A percentile compares a stretch with the other conserved stretches of the same genome.
phyloP scores from a whole-genome alignment of 306 rosid genomes.

The Glycyrrhiza uralensis region DNA sequence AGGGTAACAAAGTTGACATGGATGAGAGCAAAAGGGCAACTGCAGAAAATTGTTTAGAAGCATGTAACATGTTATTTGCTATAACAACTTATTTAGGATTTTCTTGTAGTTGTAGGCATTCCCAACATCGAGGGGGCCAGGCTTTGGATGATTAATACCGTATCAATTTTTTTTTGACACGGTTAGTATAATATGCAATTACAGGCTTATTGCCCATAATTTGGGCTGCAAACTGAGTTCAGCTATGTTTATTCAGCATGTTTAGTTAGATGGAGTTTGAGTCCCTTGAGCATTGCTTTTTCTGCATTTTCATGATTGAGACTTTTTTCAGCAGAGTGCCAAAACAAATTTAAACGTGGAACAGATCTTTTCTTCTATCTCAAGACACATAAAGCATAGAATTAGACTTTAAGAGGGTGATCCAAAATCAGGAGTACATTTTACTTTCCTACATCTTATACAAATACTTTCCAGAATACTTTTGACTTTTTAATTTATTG shows the following conservation, averaged over 20 bases:
- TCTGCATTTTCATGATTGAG: background rate
- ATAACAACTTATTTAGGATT: background rate
- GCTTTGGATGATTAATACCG: slow-evolving; percentile 36
- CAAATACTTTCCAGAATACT: too few relatives aligned
- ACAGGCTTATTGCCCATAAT: too few relatives aligned
- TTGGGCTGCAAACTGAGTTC: too few relatives aligned
- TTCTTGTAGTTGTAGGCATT: slow-evolving; percentile 30
- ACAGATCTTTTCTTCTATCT: slow-evolving; percentile 29
- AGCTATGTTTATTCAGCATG: background rate
- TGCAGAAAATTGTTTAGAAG: background rate
- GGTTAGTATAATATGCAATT: slow-evolving; percentile 8
- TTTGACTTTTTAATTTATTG: too few relatives aligned
- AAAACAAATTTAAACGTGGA: slow-evolving; percentile 36
- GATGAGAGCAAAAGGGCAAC: slow-evolving; percentile 35
- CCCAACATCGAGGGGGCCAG: slow-evolving; percentile 33
- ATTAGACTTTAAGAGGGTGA: slow-evolving; percentile 27
- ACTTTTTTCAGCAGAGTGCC: slow-evolving; percentile 33
- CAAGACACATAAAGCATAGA: slow-evolving; percentile 34
- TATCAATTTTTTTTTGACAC: slow-evolving; percentile 30
- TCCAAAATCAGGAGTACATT: too few relatives aligned
- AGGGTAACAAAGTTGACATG: slow-evolving; percentile 40
- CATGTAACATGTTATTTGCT: background rate
- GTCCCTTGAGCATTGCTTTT: background rate
- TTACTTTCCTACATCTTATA: too few relatives aligned
- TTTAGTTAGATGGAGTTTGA: background rate